Evolutionary conservation across 768 basidiomycete species (phyloP).

Genomic region (Rhodotorula sphaerocarpa): DNA sequence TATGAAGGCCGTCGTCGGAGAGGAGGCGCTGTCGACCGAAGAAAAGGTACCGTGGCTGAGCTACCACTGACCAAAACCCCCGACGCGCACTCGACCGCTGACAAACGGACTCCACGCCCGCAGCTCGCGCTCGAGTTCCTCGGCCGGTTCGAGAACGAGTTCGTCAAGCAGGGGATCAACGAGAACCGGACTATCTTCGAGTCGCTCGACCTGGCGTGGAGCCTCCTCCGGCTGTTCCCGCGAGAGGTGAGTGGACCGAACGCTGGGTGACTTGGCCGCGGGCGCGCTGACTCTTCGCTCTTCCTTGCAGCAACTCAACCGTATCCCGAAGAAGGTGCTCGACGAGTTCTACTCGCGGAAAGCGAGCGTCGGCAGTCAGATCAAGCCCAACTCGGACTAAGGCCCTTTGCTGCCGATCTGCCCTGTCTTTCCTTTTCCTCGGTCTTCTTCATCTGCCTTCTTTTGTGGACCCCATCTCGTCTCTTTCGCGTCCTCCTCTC

Average conservation of each 20-base stretch:
- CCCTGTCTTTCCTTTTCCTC: neutral
- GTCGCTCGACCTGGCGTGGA: slow-evolving; percentile 94
- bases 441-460: neutral
- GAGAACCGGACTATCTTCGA: slow-evolving; percentile 95
- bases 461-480: neutral
- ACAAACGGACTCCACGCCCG: no score
- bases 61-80: neutral
- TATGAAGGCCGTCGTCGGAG: slow-evolving; percentile 99
- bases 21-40: slow-evolving; percentile 87
- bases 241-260: slow-evolving; percentile 53
- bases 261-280: neutral
- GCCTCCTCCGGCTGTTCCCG: slow-evolving; percentile 92
- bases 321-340: slow-evolving; percentile 33
- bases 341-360: slow-evolving; percentile 35
- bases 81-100: neutral
- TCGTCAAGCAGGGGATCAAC: slow-evolving; percentile 93
- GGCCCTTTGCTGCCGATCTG: neutral
- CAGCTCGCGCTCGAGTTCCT: slow-evolving; percentile 85
- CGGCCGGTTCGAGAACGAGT: slow-evolving; percentile 93
- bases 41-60: slow-evolving; percentile 54
- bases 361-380: slow-evolving; percentile 28
- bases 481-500: neutral
- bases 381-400: slow-evolving; percentile 17
- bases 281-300: neutral
- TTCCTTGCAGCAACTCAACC: slow-evolving; percentile 20